phyloP scores from a whole-genome alignment of 768 basidiomycete genomes.

The Leccinum longicurvipes region DNA sequence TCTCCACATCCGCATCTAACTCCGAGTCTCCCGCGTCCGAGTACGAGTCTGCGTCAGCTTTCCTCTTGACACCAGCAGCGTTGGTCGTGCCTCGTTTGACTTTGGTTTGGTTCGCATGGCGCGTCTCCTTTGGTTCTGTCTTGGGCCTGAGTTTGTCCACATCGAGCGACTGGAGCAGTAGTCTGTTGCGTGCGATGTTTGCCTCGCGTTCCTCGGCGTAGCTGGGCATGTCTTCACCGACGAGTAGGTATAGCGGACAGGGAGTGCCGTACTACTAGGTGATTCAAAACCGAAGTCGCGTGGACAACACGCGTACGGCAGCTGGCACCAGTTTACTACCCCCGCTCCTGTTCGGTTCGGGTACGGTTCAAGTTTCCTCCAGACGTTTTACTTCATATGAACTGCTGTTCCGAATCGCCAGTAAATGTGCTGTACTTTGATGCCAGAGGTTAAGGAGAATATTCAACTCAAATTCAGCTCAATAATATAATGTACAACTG shows the following conservation, averaged over 20 bases:
- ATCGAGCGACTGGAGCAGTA: constrained; percentile 40
- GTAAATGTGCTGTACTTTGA: too few species aligned
- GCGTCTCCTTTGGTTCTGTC: constrained; percentile 45
- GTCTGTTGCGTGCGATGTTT: constrained; percentile 44
- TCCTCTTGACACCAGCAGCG: constrained; percentile 39
- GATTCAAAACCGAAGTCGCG: neutral
- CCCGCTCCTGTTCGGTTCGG: neutral
- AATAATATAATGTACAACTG: neutral
- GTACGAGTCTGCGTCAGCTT: constrained; percentile 22
- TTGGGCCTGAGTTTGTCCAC: constrained; percentile 40
- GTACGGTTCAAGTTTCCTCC: neutral
- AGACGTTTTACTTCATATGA: neutral
- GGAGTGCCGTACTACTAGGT: neutral
- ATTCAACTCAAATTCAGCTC: neutral
- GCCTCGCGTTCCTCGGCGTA: constrained; percentile 34
- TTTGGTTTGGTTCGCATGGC: constrained; percentile 16
- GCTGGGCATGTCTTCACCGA: constrained; percentile 10
- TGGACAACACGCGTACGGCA: neutral
- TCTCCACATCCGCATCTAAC: constrained; percentile 31
- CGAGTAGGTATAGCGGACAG: neutral
- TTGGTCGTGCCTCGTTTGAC: neutral
- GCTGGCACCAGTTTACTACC: too few species aligned
- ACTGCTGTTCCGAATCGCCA: too few species aligned
- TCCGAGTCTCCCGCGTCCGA: neutral
- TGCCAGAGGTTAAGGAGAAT: too few species aligned